Base-by-base conservation (phyloP, 2,329 filamentous ascomycete genomes). In the Shiraia bambusicola region DNA sequence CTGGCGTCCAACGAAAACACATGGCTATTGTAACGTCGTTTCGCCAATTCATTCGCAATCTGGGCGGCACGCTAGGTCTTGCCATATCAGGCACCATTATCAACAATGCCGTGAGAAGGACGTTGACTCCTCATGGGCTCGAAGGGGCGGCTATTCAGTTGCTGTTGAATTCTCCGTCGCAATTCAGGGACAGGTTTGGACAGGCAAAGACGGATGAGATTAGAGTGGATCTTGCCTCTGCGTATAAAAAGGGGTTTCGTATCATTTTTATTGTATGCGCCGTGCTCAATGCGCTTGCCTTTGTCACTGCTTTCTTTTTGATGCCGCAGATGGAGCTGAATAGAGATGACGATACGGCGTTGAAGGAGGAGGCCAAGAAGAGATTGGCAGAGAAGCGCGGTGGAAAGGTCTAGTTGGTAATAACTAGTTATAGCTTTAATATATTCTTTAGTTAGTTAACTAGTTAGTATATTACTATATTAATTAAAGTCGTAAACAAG, bases 1-100 rank as follows among this genome's bases (percentile, higher is more conserved):
- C 79, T 0, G 56, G 59, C 8, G 52, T 55, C 11, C 69, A 72
- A 3, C 81, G 80, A 50, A 67, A 75, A 0, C 76, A 83, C 29
- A 74, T 82, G 29, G 82, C 82, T 0, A 77, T 85, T 1, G 76
- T 83, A 11, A 84, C 83, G 24, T 80, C 78, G 2, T 76, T 78
- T 38, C 73, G 82, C 1, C 85, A 85, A 50, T 84, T 85, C 58
- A 72, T 83, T 47, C 77, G 82, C 11, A 78, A 76, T 32, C 67
- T 80, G 3, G 82, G 82, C 4, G 82, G 80, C 14, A 72, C 80
- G 1, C 71, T 76, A 11, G 81, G 81, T 0, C 71, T 85, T 0
- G 80, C 80, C 0, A 67, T 83, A n/a, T 49, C 49, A 22, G 55
- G 52, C 4, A 54, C 55, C 2, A 42, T 58, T 4, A 67, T 75